phyloP scores from a whole-genome alignment of 805 yeast species.

The Ogataea ganodermae region DNA sequence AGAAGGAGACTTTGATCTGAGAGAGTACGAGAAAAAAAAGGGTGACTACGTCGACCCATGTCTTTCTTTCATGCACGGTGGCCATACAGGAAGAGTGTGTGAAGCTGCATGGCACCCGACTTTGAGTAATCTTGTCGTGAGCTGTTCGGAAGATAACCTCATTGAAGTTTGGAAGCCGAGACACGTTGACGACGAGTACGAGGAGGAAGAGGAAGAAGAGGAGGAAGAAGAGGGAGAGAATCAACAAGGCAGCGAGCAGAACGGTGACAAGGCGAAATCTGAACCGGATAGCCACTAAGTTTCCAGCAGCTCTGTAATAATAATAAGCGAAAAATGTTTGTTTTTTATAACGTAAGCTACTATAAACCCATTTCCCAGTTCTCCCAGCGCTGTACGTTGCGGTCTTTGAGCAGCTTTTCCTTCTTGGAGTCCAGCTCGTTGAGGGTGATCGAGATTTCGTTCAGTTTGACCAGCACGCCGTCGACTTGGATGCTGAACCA shows the following conservation, averaged over 20 bases:
- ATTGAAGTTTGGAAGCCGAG: conserved; percentile 78
- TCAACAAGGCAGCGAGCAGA: conserved; percentile 36
- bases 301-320: neutral
- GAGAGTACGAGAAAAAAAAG: conserved; percentile 52
- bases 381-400: conserved; percentile 41
- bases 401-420: conserved; percentile 36
- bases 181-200: conserved; percentile 41
- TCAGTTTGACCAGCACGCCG: conserved; percentile 39
- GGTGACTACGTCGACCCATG: conserved; percentile 72
- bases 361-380: conserved; percentile 18
- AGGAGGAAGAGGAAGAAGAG: conserved; percentile 43
- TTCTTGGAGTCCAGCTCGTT: conserved; percentile 29
- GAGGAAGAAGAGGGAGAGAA: conserved; percentile 40
- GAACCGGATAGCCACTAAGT: conserved; percentile 13
- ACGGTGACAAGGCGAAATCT: conserved; percentile 30
- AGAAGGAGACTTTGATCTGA: conserved; percentile 55
- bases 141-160: conserved; percentile 75
- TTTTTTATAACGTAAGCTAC: neutral
- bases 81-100: conserved; percentile 71
- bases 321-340: neutral
- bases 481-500: conserved; percentile 37
- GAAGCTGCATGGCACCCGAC: conserved; percentile 70
- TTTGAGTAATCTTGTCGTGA: conserved; percentile 57
- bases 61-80: conserved; percentile 79
- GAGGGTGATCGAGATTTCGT: conserved; percentile 26